Base-by-base conservation (phyloP, 768 basidiomycete species). In the Termitomyces bulborhizus region DNA sequence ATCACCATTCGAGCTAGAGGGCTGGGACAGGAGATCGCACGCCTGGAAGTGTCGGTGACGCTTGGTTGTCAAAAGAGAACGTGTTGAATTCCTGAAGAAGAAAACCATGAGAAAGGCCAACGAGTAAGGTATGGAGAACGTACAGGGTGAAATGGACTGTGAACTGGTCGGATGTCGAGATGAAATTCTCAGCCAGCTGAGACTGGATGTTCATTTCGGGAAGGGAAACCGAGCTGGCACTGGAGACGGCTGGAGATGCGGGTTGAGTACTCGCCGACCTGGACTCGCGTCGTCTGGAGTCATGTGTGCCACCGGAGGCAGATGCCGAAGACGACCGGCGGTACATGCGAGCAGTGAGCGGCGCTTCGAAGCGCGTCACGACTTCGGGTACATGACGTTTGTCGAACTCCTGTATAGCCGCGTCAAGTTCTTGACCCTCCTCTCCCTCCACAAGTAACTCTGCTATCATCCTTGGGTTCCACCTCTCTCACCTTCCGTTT, bases 281-380 rank as follows among this genome's bases (percentile, higher is more conserved):
- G 18, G 69, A 69, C 43, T 66, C 61, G 37, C 57, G 60, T 42
- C 66, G 56, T n/a, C 62, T 60, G 5, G 64, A n/a, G n/a, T n/a
- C n/a, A n/a, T n/a, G n/a, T n/a, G n/a, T n/a, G n/a, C n/a, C n/a
- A n/a, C n/a, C n/a, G n/a, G n/a, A n/a, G n/a, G n/a, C n/a, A n/a
- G n/a, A 64, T 3, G 75, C 80, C 43, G 85, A 88, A 11, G 84
- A 85, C 26, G 85, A 86, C 36, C 87, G 82, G 42, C 80, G 78
- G 71, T 81, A 90, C 45, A 79, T 74, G 51, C 80, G 76, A n/a
- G 83, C 86, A 0, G 87, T 89, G 40, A 89, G 80, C 42, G 87
- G 87, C 1, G 79, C 75, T 66, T 88, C 86, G 66, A 89, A 89
- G 51, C 86, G 77, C 9, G 87, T 87, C 42, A 86, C 75, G 62